Percentiles rank a stretch among this genome's conserved stretches.
Evolutionary conservation across 1,284 basidiomycete genomes (phyloP).

Genomic region (Clitocybe nebularis): DNA sequence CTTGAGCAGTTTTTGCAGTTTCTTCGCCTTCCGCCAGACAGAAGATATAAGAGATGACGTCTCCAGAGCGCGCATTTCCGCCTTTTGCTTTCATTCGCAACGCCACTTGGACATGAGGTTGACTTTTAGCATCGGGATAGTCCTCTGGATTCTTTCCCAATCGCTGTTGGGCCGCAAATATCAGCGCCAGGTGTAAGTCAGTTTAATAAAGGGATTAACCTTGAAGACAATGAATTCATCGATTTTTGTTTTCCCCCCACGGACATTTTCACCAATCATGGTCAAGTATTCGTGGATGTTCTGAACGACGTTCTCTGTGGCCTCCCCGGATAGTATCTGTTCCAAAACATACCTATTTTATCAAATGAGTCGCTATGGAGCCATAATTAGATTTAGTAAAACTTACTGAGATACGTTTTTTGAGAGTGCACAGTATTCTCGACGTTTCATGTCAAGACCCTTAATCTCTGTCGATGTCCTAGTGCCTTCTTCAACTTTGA

Average conservation of each 20-base stretch:
- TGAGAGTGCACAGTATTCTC: slow-evolving; percentile 91
- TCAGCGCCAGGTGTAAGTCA: no score
- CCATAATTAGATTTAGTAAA: not conserved
- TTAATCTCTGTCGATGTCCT: slow-evolving; percentile 87
- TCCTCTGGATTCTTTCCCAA: slow-evolving; percentile 94
- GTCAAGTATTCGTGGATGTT: slow-evolving; percentile 92
- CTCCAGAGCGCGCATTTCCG: slow-evolving; percentile 76
- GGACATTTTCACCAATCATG: slow-evolving; percentile 72
- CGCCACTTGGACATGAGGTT: slow-evolving; percentile 97
- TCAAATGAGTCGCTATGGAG: not conserved
- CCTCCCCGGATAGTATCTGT: slow-evolving; percentile 88
- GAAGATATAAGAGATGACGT: slow-evolving; percentile 96
- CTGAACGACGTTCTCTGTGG: slow-evolving; percentile 86
- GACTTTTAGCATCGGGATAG: slow-evolving; percentile 92
- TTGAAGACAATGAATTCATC: slow-evolving; percentile 97
- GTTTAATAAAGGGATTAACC: slow-evolving; percentile 36
- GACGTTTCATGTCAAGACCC: slow-evolving; percentile 97
- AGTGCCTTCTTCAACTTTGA: slow-evolving; percentile 84
- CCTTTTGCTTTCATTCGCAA: slow-evolving; percentile 88
- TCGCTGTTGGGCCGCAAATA: no score
- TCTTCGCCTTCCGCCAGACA: slow-evolving; percentile 80
- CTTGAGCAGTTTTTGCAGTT: slow-evolving; percentile 74
- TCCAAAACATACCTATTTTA: slow-evolving; percentile 75
- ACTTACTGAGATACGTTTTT: slow-evolving; percentile 90
- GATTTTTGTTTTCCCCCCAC: slow-evolving; percentile 71